Evolutionary conservation across 73 alveolate species (phyloP), one percentile per base, ranked within the genome.

Genomic region (Paramecium octaurelia): DNA sequence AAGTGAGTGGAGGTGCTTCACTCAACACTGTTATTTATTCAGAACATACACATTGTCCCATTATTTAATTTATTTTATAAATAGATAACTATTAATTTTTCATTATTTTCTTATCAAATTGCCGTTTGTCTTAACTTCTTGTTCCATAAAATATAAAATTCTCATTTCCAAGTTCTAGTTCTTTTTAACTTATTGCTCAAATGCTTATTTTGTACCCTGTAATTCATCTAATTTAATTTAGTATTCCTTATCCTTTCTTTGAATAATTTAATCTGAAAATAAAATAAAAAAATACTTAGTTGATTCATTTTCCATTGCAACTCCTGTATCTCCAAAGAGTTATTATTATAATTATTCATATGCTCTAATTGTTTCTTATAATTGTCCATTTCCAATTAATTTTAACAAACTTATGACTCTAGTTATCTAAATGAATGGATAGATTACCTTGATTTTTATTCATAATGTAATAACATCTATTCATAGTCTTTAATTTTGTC

Each of bases 31-130:
- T 75, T 21, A 75, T 35, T 38, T 75, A 20, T 75, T 75, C 88
- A 75, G 88, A 35, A 42, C 88, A 75, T 23, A 38, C 60, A 75
- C 88, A 75, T 75, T 35, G 16, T 75, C 88, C 88, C 88, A 75
- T 75, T 38, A 29, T 21, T 75, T n/a, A 38, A 16, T 75, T 71
- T 35, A 29, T 35, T 31, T 38, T 75, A 42, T 75, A 75, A 38
- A 20, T 18, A 75, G 36, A 68, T 68, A 34, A 68, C 21, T 24
- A 14, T 68, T 29, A 68, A 23, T 68, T 68, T 60, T 54, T 54
- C 69, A 54, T 23, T 34, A 64, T 64, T 64, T 64, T 34, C 46
- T 64, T 64, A 27, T 64, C 48, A 64, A 12, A 31, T 64, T 27
- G 42, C 50, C 42, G 24, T 73, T 73, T 46, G 46, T 16, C 57